A percentile compares a stretch with the other conserved stretches of the same genome.
These are phyloP conservation scores for Coemansia biformis DNA, from an alignment of 192 early-diverging fungal species.

Conservation along the genomic window DNA sequence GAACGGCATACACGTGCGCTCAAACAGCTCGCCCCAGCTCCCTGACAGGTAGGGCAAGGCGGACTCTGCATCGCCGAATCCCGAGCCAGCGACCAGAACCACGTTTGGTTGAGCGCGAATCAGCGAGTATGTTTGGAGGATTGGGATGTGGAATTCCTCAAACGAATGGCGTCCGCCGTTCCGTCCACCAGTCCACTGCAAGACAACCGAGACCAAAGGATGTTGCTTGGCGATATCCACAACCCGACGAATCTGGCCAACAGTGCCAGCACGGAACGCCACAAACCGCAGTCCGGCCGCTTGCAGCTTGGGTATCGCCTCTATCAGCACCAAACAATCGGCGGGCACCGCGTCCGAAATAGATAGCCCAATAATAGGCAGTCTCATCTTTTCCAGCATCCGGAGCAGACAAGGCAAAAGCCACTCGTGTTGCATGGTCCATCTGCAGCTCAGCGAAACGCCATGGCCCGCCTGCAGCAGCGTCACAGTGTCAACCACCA, in stretches of 20 bases:
- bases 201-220: conserved; percentile 70
- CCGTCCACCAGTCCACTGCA: conserved; percentile 96
- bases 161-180: conserved; percentile 91
- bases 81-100: conserved; percentile 83
- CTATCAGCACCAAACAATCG: background rate
- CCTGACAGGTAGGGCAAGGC: conserved; percentile 85
- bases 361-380: conserved; percentile 83
- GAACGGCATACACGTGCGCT: conserved; percentile 83
- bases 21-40: conserved; percentile 73
- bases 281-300: conserved; percentile 73
- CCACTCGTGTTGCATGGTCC: conserved; percentile 71
- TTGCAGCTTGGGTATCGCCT: conserved; percentile 57
- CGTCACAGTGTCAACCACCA: conserved; percentile 69
- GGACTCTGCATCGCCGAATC: conserved; percentile 81
- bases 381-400: conserved; percentile 71
- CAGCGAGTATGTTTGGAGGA: conserved; percentile 78
- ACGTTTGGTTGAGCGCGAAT: conserved; percentile 80
- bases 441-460: conserved; percentile 77
- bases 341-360: conserved; percentile 76
- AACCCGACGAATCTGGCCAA: conserved; percentile 68
- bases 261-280: conserved; percentile 78
- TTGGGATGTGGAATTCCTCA: conserved; percentile 87
- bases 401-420: conserved; percentile 63
- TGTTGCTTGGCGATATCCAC: conserved; percentile 74
- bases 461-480: conserved; percentile 72